A percentile compares a stretch with the other conserved stretches of the same genome.
phyloP scores from a whole-genome alignment of 208 protist genomes.

The Naegleria gruberi region DNA sequence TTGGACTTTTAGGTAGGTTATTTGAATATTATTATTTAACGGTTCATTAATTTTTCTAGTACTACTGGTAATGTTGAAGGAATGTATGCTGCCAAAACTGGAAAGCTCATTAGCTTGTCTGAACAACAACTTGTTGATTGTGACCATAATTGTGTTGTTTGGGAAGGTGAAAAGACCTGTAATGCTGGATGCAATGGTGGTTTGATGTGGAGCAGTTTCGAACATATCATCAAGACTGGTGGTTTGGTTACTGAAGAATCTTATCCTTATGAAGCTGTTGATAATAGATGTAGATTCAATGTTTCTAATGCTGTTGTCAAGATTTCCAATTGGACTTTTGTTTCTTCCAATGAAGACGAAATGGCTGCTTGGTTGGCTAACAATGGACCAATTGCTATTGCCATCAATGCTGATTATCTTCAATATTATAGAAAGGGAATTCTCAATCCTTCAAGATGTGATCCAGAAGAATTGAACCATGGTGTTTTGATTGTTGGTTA shows the following conservation, averaged over 20 bases:
- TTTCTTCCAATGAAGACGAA: slow-evolving; percentile 31
- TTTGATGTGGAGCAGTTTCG: slow-evolving; percentile 43
- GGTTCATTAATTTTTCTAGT: slow-evolving; percentile 47
- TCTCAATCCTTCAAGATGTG: not conserved
- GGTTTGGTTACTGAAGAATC: slow-evolving; percentile 39
- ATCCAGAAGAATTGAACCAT: slow-evolving; percentile 58
- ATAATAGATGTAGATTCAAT: slow-evolving; percentile 36
- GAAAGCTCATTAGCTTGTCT: slow-evolving; percentile 43
- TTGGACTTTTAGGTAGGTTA: slow-evolving; percentile 44
- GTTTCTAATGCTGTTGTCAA: slow-evolving; percentile 35
- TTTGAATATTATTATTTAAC: not conserved
- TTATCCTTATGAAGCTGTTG: slow-evolving; percentile 50
- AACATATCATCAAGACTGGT: slow-evolving; percentile 46
- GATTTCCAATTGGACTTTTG: not conserved
- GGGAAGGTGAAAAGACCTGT: not conserved
- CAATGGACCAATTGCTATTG: slow-evolving; percentile 49
- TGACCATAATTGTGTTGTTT: not conserved
- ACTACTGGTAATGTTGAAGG: slow-evolving; percentile 56
- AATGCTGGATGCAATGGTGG: slow-evolving; percentile 60
- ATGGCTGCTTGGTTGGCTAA: slow-evolving; percentile 32
- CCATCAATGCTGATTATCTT: slow-evolving; percentile 45
- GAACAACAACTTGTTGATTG: slow-evolving; percentile 74
- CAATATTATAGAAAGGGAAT: slow-evolving; percentile 52
- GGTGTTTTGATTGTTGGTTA: slow-evolving; percentile 74
- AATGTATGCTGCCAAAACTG: slow-evolving; percentile 25